Percentiles rank a stretch among this genome's conserved stretches.
Evolutionary conservation across 805 yeast genomes (phyloP).

Genomic region (Candida bentonensis): DNA sequence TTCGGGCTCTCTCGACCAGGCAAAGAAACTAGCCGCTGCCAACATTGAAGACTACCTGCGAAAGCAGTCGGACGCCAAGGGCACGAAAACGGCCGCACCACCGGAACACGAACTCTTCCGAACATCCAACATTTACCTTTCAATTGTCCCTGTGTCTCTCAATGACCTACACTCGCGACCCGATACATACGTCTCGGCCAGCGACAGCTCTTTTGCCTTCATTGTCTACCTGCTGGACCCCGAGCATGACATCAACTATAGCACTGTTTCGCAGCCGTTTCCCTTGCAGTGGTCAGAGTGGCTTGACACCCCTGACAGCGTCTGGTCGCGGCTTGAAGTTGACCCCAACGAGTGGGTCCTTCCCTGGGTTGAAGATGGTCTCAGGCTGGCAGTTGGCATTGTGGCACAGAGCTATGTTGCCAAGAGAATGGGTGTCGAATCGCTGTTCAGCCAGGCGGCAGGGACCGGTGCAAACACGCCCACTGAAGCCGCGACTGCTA

Average conservation of each 20-base stretch:
- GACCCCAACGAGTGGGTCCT: conserved; percentile 76
- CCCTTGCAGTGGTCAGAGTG: conserved; percentile 88
- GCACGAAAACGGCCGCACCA: conserved; percentile 6
- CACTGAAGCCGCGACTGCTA: too few relatives aligned
- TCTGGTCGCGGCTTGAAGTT: conserved; percentile 31
- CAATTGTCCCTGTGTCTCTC: conserved; percentile 48
- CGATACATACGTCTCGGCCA: conserved; percentile 1
- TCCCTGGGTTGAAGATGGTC: conserved; percentile 68
- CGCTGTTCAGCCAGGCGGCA: neutral
- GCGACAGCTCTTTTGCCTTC: conserved; percentile 43
- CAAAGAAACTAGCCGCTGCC: conserved; percentile 78
- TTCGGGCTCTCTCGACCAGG: conserved; percentile 65
- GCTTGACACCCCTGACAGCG: conserved; percentile 39
- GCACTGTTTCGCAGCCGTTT: conserved; percentile 76
- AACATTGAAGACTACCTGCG: conserved; percentile 61
- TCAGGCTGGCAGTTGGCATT: conserved; percentile 68
- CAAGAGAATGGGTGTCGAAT: conserved; percentile 64
- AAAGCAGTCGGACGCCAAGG: neutral
- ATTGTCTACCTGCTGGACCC: conserved; percentile 65
- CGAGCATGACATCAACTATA: conserved; percentile 58
- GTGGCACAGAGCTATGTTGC: conserved; percentile 85
- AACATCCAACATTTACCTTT: conserved; percentile 51
- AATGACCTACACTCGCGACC: conserved; percentile 12
- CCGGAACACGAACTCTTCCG: conserved; percentile 13
- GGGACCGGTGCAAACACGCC: neutral